Base-by-base conservation (phyloP, 176 grass and related monocot species). In the Cenchrus fungigraminus region DNA sequence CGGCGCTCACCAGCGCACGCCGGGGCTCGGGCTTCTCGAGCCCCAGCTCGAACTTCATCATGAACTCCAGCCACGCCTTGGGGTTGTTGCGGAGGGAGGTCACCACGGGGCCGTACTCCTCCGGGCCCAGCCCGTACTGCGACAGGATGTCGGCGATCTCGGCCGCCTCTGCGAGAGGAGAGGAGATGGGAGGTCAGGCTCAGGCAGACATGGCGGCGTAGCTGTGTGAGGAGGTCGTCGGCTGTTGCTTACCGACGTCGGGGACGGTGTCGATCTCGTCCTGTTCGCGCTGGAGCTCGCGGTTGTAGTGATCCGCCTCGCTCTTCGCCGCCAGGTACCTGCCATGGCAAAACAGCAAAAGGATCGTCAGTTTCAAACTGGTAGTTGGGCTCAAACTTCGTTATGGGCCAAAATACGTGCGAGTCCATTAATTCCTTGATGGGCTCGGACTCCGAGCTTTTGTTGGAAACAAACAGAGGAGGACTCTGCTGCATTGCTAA, bases 1-100 rank as follows among this genome's bases (percentile, higher is more conserved):
- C 68, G 10, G 96, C 96, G 53, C 96, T 98, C 54, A 81, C 86
- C 34, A 98, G 68, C 62, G 96, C 93, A 40, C 93, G 87, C 74
- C 90, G 85, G 0, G 96, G 96, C 14, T 98, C 96, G 0, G 96
- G 96, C 81, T 84, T 89, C 85, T 98, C 96, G 55, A 98, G 75
- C 16, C 96, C 96, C 6, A 98, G 74, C 86, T 98, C 96, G 74
- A 98, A 98, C 96, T 95, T 98, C 96, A 98, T 98, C 96, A 98
- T 98, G 91, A 98, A 98, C 62, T 98, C 96, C 31, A 95, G 91
- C 96, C 93, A 98, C 42, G 91, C 89, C 80, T 92, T 89, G 16
- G 89, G 93, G 81, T 98, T 98, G 62, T 81, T 84, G 58, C 93
- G 86, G 56, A 98, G 93, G 0, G 93, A 75, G 76, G 2, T 79